A percentile compares a stretch with the other conserved stretches of the same genome.
Evolutionary conservation across 192 early-diverging fungal species (phyloP).

Genomic region (Nowakowskiella sp.): DNA sequence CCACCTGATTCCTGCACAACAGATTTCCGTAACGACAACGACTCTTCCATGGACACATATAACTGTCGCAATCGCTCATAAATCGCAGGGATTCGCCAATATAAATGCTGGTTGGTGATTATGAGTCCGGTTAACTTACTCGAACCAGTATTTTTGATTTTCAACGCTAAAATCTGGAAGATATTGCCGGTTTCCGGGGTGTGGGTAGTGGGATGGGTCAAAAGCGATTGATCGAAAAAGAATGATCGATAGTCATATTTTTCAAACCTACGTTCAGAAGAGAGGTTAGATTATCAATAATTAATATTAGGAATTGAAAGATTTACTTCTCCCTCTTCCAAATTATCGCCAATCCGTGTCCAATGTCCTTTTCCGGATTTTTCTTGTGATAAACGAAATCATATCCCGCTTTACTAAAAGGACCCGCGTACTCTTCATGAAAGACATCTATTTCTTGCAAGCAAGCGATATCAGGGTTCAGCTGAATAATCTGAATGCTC

Average conservation of each 20-base stretch:
- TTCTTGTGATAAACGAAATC: constrained; percentile 15
- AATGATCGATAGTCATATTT: constrained; percentile 6
- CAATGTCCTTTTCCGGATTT: constrained; percentile 7
- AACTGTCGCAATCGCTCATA: constrained; percentile 28
- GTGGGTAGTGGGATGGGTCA: constrained; percentile 13
- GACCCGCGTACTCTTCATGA: background rate
- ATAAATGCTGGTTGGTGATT: constrained; percentile 34
- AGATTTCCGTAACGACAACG: background rate
- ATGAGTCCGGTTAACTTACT: constrained; percentile 17
- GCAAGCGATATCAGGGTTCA: constrained; percentile 19
- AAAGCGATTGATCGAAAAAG: constrained; percentile 8
- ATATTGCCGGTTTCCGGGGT: constrained; percentile 15
- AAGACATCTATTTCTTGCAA: constrained; percentile 24
- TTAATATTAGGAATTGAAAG: too few species aligned
- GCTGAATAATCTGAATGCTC: constrained; percentile 7
- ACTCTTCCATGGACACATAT: constrained; percentile 23
- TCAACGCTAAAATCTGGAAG: constrained; percentile 15
- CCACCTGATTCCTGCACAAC: background rate
- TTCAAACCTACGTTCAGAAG: constrained; percentile 4
- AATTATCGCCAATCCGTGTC: constrained; percentile 19
- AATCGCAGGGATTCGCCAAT: constrained; percentile 25
- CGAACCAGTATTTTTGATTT: background rate
- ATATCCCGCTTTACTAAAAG: constrained; percentile 10
- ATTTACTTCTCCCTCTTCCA: constrained; percentile 16
- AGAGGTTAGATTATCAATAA: too few species aligned